Percentiles rank a stretch among this genome's conserved stretches.
Evolutionary conservation across 441 rosid species (phyloP).

Genomic region (Arabidopsis lyrata): DNA sequence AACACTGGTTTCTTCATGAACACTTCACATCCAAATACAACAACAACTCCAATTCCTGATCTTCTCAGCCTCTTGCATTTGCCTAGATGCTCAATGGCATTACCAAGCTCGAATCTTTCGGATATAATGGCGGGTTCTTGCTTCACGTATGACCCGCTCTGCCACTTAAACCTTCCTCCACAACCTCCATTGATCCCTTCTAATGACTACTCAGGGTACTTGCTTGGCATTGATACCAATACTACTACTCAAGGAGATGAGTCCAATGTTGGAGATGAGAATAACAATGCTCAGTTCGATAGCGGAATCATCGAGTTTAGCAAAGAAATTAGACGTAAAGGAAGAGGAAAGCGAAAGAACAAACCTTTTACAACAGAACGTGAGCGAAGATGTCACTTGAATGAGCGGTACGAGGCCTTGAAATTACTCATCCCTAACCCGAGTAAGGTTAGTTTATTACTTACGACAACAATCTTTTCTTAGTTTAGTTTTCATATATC

Average conservation of each 20-base stretch:
- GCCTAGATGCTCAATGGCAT: slow-evolving; percentile 57
- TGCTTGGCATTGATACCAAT: slow-evolving; percentile 46
- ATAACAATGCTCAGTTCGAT: slow-evolving; percentile 51
- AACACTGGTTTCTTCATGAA: slow-evolving; percentile 46
- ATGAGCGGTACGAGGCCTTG: slow-evolving; percentile 63
- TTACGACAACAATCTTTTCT: neutral
- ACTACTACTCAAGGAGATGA: slow-evolving; percentile 40
- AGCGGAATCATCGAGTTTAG: slow-evolving; percentile 68
- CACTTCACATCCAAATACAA: slow-evolving; percentile 44
- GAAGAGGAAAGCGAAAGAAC: slow-evolving; percentile 57
- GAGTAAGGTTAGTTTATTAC: slow-evolving; percentile 33
- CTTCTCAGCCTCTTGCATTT: slow-evolving; percentile 74
- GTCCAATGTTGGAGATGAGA: slow-evolving; percentile 41
- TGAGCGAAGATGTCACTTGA: slow-evolving; percentile 72
- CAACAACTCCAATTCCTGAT: slow-evolving; percentile 57
- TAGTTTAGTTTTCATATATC: neutral
- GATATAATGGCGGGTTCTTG: slow-evolving; percentile 51
- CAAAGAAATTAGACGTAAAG: slow-evolving; percentile 54
- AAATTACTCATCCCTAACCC: slow-evolving; percentile 56
- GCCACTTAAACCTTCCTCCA: slow-evolving; percentile 69
- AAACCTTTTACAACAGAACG: slow-evolving; percentile 80
- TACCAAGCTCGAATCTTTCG: slow-evolving; percentile 43
- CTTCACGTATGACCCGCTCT: slow-evolving; percentile 64
- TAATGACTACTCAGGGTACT: slow-evolving; percentile 46
- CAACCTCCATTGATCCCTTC: slow-evolving; percentile 63